These are phyloP conservation scores for Athelia psychrophila DNA, from an alignment of 1,284 basidiomycete species.

Conservation along the genomic window DNA sequence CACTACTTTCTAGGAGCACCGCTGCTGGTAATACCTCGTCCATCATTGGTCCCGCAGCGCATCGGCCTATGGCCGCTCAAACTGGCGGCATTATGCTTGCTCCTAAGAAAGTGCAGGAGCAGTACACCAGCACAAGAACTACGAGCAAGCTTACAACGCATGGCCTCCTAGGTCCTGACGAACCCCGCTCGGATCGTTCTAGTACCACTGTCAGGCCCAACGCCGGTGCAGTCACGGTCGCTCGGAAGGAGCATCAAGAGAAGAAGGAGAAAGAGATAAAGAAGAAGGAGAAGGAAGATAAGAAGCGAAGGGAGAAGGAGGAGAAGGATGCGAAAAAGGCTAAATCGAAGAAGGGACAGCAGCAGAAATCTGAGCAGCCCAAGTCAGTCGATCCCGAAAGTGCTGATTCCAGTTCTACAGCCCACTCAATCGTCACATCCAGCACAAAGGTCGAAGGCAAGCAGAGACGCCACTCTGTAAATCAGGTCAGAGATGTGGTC, in stretches of 20 bases:
- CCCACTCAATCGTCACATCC: not conserved
- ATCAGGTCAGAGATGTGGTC: not conserved
- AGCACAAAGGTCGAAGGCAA: not conserved
- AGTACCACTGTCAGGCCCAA: slow-evolving; percentile 10
- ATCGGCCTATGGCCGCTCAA: not conserved
- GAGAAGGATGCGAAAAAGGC: slow-evolving; percentile 16
- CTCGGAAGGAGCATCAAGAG: slow-evolving; percentile 12
- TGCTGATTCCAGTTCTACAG: slow-evolving; percentile 23
- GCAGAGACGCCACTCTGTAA: not conserved
- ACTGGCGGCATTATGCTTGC: slow-evolving; percentile 52
- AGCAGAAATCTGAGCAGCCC: slow-evolving; percentile 12
- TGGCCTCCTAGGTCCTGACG: slow-evolving; percentile 54
- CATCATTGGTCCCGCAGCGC: not conserved
- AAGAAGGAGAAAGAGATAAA: slow-evolving; percentile 13
- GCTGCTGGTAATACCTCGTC: not conserved
- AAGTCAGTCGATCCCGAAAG: slow-evolving; percentile 18
- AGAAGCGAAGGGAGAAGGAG: slow-evolving; percentile 13
- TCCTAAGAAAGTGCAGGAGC: slow-evolving; percentile 67
- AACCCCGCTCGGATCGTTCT: slow-evolving; percentile 1
- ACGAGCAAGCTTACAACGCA: slow-evolving; percentile 66
- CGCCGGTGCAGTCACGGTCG: slow-evolving; percentile 9
- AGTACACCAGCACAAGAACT: slow-evolving; percentile 75
- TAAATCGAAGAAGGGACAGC: slow-evolving; percentile 20
- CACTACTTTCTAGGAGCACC: slow-evolving; percentile 9
- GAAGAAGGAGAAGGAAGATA: slow-evolving; percentile 11